These are phyloP conservation scores for Galeopsis tetrahit DNA, from an alignment of 257 asterid genomes.

Conservation along the genomic window DNA sequence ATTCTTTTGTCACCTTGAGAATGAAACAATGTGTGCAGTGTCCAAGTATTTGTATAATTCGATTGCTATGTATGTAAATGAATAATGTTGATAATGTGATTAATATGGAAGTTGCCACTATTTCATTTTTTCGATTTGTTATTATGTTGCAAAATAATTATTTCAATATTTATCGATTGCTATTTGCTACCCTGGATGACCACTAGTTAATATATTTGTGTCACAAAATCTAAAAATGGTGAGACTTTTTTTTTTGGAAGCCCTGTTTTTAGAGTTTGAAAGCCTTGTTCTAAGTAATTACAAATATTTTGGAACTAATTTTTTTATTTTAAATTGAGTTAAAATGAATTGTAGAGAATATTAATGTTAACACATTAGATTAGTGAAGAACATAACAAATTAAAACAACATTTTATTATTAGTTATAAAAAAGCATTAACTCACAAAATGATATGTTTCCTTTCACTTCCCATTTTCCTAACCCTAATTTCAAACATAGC, in stretches of 20 bases:
- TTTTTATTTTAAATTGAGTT: too few relatives aligned
- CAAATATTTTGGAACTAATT: too few relatives aligned
- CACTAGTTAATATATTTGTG: too few relatives aligned
- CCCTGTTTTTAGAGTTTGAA: too few relatives aligned
- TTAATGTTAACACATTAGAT: too few relatives aligned
- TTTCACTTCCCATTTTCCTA: slow-evolving; percentile 44
- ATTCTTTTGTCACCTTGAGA: slow-evolving; percentile 20
- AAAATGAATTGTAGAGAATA: too few relatives aligned
- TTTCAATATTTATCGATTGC: not conserved
- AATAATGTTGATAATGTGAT: slow-evolving; percentile 29
- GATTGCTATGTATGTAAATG: slow-evolving; percentile 25
- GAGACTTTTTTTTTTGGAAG: too few relatives aligned
- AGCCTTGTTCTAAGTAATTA: too few relatives aligned
- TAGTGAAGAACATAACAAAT: too few relatives aligned
- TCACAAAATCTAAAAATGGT: too few relatives aligned
- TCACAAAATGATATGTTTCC: not conserved
- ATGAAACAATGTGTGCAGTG: slow-evolving; percentile 21
- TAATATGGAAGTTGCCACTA: slow-evolving; percentile 18
- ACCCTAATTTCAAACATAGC: slow-evolving; percentile 48
- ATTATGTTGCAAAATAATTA: not conserved
- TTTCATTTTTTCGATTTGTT: not conserved
- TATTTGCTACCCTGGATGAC: not conserved
- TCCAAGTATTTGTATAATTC: slow-evolving; percentile 16
- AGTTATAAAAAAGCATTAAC: too few relatives aligned
- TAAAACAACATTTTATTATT: too few relatives aligned